A percentile compares a stretch with the other conserved stretches of the same genome.
These are phyloP conservation scores for Staphylotrichum longicolle DNA, from an alignment of 495 filamentous ascomycete genomes.

Conservation along the genomic window DNA sequence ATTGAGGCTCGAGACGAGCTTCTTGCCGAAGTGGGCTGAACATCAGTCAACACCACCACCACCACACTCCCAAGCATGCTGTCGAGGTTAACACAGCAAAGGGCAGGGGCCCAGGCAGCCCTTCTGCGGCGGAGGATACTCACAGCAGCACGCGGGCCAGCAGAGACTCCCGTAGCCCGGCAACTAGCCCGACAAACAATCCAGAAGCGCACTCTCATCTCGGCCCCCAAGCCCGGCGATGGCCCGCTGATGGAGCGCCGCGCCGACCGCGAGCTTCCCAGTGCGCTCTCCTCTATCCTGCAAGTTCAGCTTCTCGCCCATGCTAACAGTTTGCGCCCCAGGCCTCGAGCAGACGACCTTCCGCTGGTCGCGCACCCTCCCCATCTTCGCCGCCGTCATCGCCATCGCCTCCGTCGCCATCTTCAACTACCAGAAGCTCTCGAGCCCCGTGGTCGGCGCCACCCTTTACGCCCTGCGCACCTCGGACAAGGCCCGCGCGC, in stretches of 20 bases:
- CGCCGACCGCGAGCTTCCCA: conserved; percentile 75
- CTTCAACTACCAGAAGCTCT: conserved; percentile 97
- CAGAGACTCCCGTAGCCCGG: conserved; percentile 4
- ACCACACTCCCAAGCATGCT: conserved; percentile 32
- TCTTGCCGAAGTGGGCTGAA: conserved; percentile 9
- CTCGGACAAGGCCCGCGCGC: conserved; percentile 65
- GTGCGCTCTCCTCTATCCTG: conserved; percentile 33
- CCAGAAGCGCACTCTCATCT: conserved; percentile 35
- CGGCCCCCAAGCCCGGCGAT: conserved; percentile 51
- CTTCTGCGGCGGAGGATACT: conserved; percentile 21
- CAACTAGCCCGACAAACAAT: conserved; percentile 5
- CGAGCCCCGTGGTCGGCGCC: conserved; percentile 74
- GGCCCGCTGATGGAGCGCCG: conserved; percentile 79
- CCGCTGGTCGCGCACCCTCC: conserved; percentile 51
- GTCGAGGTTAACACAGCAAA: conserved; percentile 38
- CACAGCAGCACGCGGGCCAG: neutral
- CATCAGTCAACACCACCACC: neutral
- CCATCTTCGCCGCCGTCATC: conserved; percentile 57
- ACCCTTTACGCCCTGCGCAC: conserved; percentile 90
- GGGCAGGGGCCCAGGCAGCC: conserved; percentile 25
- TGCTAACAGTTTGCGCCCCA: conserved; percentile 17
- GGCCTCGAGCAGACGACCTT: conserved; percentile 33
- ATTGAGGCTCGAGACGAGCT: neutral
- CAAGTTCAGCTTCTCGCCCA: neutral
- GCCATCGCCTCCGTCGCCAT: conserved; percentile 70